These are phyloP conservation scores for Nitzschia sp. DNA, from an alignment of 108 stramenopile species.

Conservation along the genomic window DNA sequence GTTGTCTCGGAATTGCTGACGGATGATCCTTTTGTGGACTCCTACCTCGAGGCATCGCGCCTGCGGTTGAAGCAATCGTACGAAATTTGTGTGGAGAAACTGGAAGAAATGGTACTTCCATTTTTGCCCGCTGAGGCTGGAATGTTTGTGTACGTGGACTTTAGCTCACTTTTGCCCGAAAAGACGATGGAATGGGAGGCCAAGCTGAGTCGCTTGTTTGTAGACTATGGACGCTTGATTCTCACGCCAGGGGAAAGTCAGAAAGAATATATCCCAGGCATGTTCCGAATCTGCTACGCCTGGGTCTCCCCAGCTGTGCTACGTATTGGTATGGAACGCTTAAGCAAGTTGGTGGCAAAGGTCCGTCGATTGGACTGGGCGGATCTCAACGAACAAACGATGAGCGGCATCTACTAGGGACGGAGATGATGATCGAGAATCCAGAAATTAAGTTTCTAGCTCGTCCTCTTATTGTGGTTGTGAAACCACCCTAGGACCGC, in stretches of 20 bases:
- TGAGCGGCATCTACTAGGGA: constrained; percentile 42
- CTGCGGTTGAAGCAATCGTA: constrained; percentile 54
- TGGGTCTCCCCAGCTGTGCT: constrained; percentile 72
- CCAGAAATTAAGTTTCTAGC: too few relatives aligned
- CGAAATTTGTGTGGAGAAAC: constrained; percentile 52
- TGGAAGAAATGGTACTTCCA: constrained; percentile 83
- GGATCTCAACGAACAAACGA: constrained; percentile 58
- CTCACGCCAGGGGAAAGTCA: constrained; percentile 83
- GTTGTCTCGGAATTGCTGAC: constrained; percentile 69
- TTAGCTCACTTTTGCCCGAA: constrained; percentile 72
- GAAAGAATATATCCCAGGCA: constrained; percentile 72
- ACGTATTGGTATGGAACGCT: constrained; percentile 75
- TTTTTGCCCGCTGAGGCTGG: constrained; percentile 75
- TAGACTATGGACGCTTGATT: constrained; percentile 68
- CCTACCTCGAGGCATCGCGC: constrained; percentile 62
- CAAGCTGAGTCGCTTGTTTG: constrained; percentile 54
- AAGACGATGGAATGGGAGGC: constrained; percentile 75
- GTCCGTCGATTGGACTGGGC: constrained; percentile 73
- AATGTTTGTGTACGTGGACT: constrained; percentile 86
- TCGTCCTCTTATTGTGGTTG: too few relatives aligned
- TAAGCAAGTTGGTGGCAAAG: constrained; percentile 69
- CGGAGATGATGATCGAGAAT: too few relatives aligned
- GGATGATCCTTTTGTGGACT: constrained; percentile 78
- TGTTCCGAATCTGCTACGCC: constrained; percentile 89
- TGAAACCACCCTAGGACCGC: too few relatives aligned